A percentile compares a stretch with the other conserved stretches of the same genome.
These are phyloP conservation scores for Schizophyllum commune DNA, from an alignment of 1,284 basidiomycete genomes.

Conservation along the genomic window DNA sequence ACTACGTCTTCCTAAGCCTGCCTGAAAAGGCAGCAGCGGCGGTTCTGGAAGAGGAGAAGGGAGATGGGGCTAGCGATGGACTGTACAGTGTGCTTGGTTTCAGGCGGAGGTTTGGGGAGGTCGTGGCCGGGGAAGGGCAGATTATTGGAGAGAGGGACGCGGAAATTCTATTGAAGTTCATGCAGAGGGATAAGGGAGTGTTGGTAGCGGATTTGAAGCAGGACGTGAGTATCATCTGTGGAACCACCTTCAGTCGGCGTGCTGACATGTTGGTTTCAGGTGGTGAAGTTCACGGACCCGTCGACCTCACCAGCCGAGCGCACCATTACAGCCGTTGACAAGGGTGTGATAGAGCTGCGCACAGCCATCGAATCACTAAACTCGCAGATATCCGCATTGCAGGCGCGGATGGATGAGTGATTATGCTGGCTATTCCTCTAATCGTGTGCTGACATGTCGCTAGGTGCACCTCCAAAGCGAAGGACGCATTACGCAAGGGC, in stretches of 20 bases:
- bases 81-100: slow-evolving; percentile 64
- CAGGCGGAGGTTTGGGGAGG: slow-evolving; percentile 44
- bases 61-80: slow-evolving; percentile 49
- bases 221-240: slow-evolving; percentile 39
- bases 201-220: slow-evolving; percentile 46
- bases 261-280: slow-evolving; percentile 29
- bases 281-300: slow-evolving; percentile 65
- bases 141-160: slow-evolving; percentile 53
- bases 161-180: slow-evolving; percentile 65
- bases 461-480: slow-evolving; percentile 64
- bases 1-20: slow-evolving; percentile 62
- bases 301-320: slow-evolving; percentile 25
- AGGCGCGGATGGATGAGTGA: slow-evolving; percentile 62
- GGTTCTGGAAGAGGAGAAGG: slow-evolving; percentile 43
- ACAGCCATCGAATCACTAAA: slow-evolving; percentile 58
- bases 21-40: slow-evolving; percentile 65
- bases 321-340: slow-evolving; percentile 64
- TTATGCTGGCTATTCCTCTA: slow-evolving; percentile 29
- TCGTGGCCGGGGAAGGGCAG: slow-evolving; percentile 32
- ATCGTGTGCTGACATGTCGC: slow-evolving; percentile 8
- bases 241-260: slow-evolving; percentile 2
- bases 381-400: slow-evolving; percentile 57
- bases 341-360: slow-evolving; percentile 69
- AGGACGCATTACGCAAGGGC: slow-evolving; percentile 55
- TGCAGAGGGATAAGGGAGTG: slow-evolving; percentile 68